Base-by-base conservation (phyloP, 2,329 filamentous ascomycete genomes). In the Sporothrix humicola region DNA sequence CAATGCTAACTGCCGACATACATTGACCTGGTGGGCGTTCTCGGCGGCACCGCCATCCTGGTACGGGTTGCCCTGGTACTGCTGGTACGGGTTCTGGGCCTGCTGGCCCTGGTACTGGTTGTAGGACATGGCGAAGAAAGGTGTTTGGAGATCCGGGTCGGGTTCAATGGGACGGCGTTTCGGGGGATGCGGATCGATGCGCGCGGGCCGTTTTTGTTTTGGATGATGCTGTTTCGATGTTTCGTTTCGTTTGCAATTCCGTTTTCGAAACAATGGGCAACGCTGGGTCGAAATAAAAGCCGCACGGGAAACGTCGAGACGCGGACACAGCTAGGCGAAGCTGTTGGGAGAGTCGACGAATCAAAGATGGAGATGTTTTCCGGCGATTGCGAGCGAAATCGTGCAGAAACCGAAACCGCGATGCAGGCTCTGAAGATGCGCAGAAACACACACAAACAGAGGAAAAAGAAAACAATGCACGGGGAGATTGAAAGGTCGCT, bases 11-110 rank as follows among this genome's bases (percentile, higher is more conserved):
- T 37, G 31, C 31, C 42, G 23, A 58, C 63, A n/a, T 73, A 73
- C 71, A 59, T 66, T 71, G 31, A 81, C 84, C 74, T 81, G 82
- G 74, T 87, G 83, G 73, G 83, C 84, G 74, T 82, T 79, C 79
- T 86, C 86, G 73, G 85, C 84, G 73, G 81, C 78, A 3, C 86
- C 83, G 66, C 81, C 85, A 79, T 87, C 84, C 75, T 87, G 84
- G 80, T 93, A 93, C 54, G 90, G 90, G 79, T 92, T 91, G 76
- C 87, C 86, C 76, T 87, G 69, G 69, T 73, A 74, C 68, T 65
- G 68, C 72, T 73, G 26, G 74, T 75, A 75, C 42, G 69, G 69
- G 56, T 75, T 73, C 44, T 52, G 68, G 68, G 68, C 71, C 61
- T 61, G 73, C 69, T 74, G 73, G 71, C 71, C 72, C 70, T 73